Base-by-base conservation (phyloP, 2,329 filamentous ascomycete genomes). In the Pseudogymnoascus sp. region DNA sequence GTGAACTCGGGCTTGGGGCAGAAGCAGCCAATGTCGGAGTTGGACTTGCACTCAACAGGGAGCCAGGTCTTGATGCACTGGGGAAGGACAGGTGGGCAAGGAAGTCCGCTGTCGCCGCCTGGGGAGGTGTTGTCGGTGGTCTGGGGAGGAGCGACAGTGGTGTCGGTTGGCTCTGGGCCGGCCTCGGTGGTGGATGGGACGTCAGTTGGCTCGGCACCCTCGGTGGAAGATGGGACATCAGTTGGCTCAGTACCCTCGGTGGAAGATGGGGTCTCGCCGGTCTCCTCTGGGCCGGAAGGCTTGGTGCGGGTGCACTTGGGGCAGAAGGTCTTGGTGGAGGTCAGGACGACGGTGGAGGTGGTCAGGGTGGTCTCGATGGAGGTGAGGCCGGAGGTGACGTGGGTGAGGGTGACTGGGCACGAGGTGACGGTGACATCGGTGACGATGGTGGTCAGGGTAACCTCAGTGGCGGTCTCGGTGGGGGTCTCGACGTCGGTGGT, bases 31-130 rank as follows among this genome's bases (percentile, higher is more conserved):
- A 81, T 76, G 71, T 96, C 90, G 43, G 88, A 87, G 85, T 96
- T 96, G 77, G 90, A 86, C 69, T 81, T 81, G 84, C 93, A 97
- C 58, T 88, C 82, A 64, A 80, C 76, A 72, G 84, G 82, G 70
- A 96, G 76, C 90, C 91, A 97, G 70, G 91, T 95, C 83, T 93
- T 94, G 76, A 97, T 78, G 80, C 93, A 97, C 71, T 85, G 85
- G 65, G 93, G 92, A 58, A 97, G 87, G 57, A 92, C 82, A 25
- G 79, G 76, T 62, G 91, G 91, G 66, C 64, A 64, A 60, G 69
- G 61, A 54, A 54, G 43, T 5, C 43, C 43, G 25, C 6, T 9
- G 43, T 50, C 43, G 6, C 43, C 43, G 28, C 43, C 43, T 30
- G 43, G 43, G 43, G 38, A 6, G 38, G 43, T 38, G n/a, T 25